These are phyloP conservation scores for Dendrothele bispora DNA, from an alignment of 768 basidiomycete species.

Conservation along the genomic window DNA sequence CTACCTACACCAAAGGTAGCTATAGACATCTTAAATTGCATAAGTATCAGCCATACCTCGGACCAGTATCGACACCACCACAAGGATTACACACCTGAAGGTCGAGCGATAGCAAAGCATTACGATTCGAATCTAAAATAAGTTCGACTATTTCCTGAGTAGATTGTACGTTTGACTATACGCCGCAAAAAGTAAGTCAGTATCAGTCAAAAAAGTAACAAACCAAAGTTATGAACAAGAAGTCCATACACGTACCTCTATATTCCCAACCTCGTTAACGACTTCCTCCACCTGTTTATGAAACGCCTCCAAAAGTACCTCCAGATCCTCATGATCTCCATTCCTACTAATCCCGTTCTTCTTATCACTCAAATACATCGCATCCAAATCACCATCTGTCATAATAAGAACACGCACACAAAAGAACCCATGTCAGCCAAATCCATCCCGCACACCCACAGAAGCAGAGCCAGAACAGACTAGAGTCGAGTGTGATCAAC, in stretches of 20 bases:
- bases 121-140: slow-evolving; percentile 94
- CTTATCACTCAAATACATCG: slow-evolving; percentile 94
- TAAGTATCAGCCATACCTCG: not conserved
- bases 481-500: not conserved
- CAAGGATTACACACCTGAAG: slow-evolving; percentile 59
- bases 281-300: slow-evolving; percentile 97
- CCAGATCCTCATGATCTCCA: slow-evolving; percentile 90
- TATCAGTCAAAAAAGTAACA: no score
- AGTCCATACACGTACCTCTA: slow-evolving; percentile 53
- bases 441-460: no score
- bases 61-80: not conserved
- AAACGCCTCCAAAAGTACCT: slow-evolving; percentile 91
- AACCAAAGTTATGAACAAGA: not conserved
- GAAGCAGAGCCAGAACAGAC: slow-evolving; percentile 6
- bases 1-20: slow-evolving; percentile 90
- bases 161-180: slow-evolving; percentile 87
- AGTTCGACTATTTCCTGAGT: slow-evolving; percentile 98
- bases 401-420: no score
- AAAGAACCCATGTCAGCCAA: no score
- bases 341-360: slow-evolving; percentile 60
- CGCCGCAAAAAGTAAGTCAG: no score
- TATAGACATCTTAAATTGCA: slow-evolving; percentile 72
- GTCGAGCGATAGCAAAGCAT: slow-evolving; percentile 87
- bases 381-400: slow-evolving; percentile 94
- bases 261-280: slow-evolving; percentile 88